Evolutionary conservation across 331 rosid species (phyloP), one percentile per base, ranked within the genome.

Genomic region (Malus hybrid): DNA sequence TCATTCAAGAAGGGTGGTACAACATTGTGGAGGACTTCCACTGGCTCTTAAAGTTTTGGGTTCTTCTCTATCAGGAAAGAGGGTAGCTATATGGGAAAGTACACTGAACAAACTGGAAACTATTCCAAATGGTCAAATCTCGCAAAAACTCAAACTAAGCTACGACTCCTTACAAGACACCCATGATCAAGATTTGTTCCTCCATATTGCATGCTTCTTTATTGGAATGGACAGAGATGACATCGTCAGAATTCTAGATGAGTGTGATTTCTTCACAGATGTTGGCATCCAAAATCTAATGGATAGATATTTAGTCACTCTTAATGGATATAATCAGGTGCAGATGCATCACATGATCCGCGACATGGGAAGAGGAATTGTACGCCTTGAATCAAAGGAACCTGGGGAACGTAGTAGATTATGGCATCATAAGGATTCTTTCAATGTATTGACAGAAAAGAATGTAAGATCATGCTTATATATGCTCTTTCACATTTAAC

Each of bases 331-430:
- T 4, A 22, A 67, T 5, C 18, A 28, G 15, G 8, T 76, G 50
- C 8, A 33, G 15, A 76, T 76, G 80, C 80, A 76, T 76, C 10
- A 68, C 16, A 6, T 76, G 39, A 57, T 76, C 32, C 52, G 55
- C 1, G 80, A 76, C 3, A 57, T 76, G 69, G 74, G 74, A 27
- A 55, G 60, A 16, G 59, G 10, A 10, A 57, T 76, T 27, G 74
- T 67, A 4, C 67, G 60, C 11, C 6, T 27, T 16, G 31, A 57
- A 12, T 57, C 44, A 2, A 13, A 29, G n/a, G 29, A 76, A 1
- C 74, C 62, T 0, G 50, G 10, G 20, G 14, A 19, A 24, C 44
- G 50, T 1, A 76, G 69, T 68, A 57, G 80, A 7, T 1, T 76
- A 6, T 68, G 80, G 80, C 6, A 18, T 18, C 46, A 14, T 2